phyloP scores from a whole-genome alignment of 2,329 filamentous ascomycete species.

The Sclerotinia trifoliorum region DNA sequence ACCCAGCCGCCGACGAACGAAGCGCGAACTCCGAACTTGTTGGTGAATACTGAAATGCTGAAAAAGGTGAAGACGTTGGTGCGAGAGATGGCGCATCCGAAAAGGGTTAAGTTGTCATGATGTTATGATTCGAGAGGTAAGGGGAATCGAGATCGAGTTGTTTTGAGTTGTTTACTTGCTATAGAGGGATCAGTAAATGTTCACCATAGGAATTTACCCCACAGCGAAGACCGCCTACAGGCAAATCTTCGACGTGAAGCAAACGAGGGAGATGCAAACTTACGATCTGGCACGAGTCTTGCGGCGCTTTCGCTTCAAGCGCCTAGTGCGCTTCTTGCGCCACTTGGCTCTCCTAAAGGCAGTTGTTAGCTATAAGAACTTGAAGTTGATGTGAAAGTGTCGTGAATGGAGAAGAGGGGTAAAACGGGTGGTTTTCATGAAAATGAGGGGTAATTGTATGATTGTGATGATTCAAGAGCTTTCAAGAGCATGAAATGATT shows the following conservation, averaged over 20 bases:
- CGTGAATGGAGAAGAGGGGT: background rate
- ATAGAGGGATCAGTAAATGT: slow-evolving; percentile 28
- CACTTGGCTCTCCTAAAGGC: slow-evolving; percentile 82
- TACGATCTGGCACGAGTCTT: slow-evolving; percentile 98
- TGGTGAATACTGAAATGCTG: slow-evolving; percentile 37
- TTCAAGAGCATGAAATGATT: background rate
- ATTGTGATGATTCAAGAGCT: background rate
- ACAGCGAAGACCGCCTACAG: slow-evolving; percentile 1
- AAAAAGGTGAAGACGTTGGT: slow-evolving; percentile 41
- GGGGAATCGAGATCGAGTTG: slow-evolving; percentile 45
- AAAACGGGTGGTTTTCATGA: background rate
- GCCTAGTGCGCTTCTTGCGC: slow-evolving; percentile 99
- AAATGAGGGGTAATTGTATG: background rate
- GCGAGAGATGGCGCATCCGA: slow-evolving; percentile 40
- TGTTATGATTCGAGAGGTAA: slow-evolving; percentile 36
- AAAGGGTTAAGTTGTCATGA: slow-evolving; percentile 42
- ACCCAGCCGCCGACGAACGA: slow-evolving; percentile 36
- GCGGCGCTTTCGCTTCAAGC: slow-evolving; percentile 99
- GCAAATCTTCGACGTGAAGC: background rate
- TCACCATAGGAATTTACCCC: background rate
- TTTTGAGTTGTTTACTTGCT: slow-evolving; percentile 47
- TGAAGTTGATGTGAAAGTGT: slow-evolving; percentile 11
- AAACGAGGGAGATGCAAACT: slow-evolving; percentile 45
- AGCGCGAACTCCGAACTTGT: slow-evolving; percentile 37
- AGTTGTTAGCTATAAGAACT: slow-evolving; percentile 1